Percentiles rank a stretch among this genome's conserved stretches.
These are phyloP conservation scores for Aspergillus cavernicola DNA, from an alignment of 495 filamentous ascomycete species.

Conservation along the genomic window DNA sequence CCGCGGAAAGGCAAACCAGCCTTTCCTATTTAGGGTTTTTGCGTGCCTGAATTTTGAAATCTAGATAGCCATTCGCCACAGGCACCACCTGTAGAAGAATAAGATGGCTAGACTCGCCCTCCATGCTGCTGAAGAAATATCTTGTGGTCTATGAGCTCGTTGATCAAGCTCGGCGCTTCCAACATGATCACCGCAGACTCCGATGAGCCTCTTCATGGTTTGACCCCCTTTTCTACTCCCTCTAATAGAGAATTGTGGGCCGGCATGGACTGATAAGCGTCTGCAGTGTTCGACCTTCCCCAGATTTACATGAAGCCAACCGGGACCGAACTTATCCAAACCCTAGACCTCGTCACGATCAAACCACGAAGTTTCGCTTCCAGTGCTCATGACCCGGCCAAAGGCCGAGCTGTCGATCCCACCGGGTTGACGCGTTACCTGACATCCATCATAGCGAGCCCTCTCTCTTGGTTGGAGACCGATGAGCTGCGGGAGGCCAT, in stretches of 20 bases:
- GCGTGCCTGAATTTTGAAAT: slow-evolving; percentile 12
- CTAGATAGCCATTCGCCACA: slow-evolving; percentile 20
- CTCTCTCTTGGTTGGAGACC: slow-evolving; percentile 68
- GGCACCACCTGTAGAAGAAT: slow-evolving; percentile 10
- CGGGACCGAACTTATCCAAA: slow-evolving; percentile 40
- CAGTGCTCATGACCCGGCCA: slow-evolving; percentile 28
- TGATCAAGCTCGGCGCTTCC: slow-evolving; percentile 9
- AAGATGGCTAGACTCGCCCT: background rate
- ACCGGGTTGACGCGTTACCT: slow-evolving; percentile 58
- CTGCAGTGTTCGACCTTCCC: slow-evolving; percentile 52
- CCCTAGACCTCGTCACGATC: slow-evolving; percentile 41
- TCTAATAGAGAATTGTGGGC: slow-evolving; percentile 11
- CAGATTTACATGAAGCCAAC: slow-evolving; percentile 49
- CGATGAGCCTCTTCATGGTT: slow-evolving; percentile 45
- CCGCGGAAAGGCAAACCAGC: slow-evolving; percentile 33
- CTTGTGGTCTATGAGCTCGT: slow-evolving; percentile 5
- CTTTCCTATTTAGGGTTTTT: slow-evolving; percentile 41
- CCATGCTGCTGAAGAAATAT: background rate
- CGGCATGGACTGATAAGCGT: slow-evolving; percentile 37
- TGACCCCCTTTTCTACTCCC: slow-evolving; percentile 15
- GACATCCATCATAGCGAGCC: slow-evolving; percentile 69
- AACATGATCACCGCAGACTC: slow-evolving; percentile 39
- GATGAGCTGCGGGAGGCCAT: slow-evolving; percentile 69
- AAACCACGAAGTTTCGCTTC: slow-evolving; percentile 37
- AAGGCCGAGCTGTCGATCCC: slow-evolving; percentile 32